These are phyloP conservation scores for Camellia lanceoleosa DNA, from an alignment of 148 eudicot species.

Conservation along the genomic window DNA sequence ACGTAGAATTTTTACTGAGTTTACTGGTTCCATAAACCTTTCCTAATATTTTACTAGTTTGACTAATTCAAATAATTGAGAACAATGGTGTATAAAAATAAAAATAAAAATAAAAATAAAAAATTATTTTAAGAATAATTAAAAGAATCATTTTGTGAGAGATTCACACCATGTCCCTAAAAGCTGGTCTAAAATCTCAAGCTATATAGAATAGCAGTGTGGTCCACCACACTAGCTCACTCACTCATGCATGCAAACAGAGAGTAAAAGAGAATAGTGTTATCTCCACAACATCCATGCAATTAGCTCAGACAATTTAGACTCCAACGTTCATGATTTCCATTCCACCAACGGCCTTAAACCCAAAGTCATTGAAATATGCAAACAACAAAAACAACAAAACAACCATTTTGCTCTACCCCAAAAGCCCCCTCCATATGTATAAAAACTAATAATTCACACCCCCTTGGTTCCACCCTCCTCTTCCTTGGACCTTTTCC, in stretches of 20 bases:
- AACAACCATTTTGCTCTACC: slow-evolving; percentile 17
- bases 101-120: too few species aligned
- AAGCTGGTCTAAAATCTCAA: not conserved
- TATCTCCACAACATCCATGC: not conserved
- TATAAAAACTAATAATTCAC: not conserved
- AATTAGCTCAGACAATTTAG: not conserved
- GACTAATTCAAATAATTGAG: too few species aligned
- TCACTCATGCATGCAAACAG: not conserved
- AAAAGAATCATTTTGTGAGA: too few species aligned
- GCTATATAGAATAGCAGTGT: not conserved
- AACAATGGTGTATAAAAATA: too few species aligned
- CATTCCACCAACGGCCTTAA: slow-evolving; percentile 11
- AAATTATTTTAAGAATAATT: too few species aligned
- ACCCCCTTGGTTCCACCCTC: slow-evolving; percentile 20
- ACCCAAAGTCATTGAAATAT: slow-evolving; percentile 8
- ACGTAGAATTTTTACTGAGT: too few species aligned
- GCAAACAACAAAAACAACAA: slow-evolving; percentile 20
- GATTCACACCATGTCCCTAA: not conserved
- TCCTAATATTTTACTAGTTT: too few species aligned
- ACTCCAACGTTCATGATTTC: slow-evolving; percentile 21
- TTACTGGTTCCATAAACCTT: too few species aligned
- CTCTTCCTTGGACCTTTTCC: slow-evolving; percentile 27
- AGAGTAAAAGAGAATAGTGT: not conserved
- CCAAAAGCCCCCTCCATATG: slow-evolving; percentile 6
- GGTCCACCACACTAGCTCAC: not conserved